Evolutionary conservation across 371 early-diverging fungal species (phyloP).

Genomic region (Coemansia sp.): DNA sequence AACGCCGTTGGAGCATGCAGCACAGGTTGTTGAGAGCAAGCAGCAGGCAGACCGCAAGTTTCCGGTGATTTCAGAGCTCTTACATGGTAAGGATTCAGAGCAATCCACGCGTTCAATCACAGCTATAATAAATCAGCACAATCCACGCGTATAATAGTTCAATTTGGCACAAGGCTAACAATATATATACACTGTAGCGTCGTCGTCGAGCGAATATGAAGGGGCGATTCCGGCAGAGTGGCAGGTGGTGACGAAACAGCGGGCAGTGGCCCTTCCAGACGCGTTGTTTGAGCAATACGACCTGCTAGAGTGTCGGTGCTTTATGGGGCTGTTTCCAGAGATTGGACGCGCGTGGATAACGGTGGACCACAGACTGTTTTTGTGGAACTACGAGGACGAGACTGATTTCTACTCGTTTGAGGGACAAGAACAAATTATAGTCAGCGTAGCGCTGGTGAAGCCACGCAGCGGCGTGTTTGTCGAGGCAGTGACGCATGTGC

Average conservation of each 20-base stretch:
- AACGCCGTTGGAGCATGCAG: slow-evolving; percentile 15
- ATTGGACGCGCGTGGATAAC: slow-evolving; percentile 88
- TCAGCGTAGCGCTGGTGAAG: slow-evolving; percentile 74
- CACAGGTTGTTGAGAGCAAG: slow-evolving; percentile 30
- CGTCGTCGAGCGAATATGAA: slow-evolving; percentile 52
- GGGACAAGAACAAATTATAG: slow-evolving; percentile 82
- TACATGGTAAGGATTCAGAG: slow-evolving; percentile 34
- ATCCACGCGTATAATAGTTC: not conserved
- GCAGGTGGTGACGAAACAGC: slow-evolving; percentile 58
- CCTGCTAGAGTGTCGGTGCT: slow-evolving; percentile 69
- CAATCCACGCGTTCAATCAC: no score
- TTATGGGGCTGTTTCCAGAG: slow-evolving; percentile 87
- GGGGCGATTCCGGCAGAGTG: slow-evolving; percentile 48
- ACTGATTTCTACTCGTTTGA: slow-evolving; percentile 70
- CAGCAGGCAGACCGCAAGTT: slow-evolving; percentile 45
- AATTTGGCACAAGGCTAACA: not conserved
- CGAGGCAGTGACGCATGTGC: slow-evolving; percentile 73
- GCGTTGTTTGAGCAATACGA: slow-evolving; percentile 71
- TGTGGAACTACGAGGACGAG: slow-evolving; percentile 84
- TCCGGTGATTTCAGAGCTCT: slow-evolving; percentile 43
- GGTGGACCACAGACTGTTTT: slow-evolving; percentile 77
- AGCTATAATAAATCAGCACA: not conserved
- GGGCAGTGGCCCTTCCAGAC: slow-evolving; percentile 64
- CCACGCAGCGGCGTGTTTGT: slow-evolving; percentile 80
- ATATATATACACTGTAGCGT: slow-evolving; percentile 25